Conservation (phyloP, 1,284 basidiomycete species). For the Coniophora puteana region DNA sequence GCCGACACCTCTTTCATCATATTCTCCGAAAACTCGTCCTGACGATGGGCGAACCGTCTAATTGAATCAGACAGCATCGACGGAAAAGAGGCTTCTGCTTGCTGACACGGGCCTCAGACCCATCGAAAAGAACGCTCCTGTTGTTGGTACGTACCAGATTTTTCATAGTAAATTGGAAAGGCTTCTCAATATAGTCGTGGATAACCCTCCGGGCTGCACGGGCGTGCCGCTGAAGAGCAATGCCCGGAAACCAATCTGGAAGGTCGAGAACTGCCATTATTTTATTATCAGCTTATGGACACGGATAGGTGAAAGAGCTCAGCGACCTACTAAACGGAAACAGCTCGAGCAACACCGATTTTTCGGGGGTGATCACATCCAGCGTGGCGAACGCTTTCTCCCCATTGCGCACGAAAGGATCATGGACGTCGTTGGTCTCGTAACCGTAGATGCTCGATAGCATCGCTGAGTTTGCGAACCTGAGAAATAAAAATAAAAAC, state of each 20-base stretch:
- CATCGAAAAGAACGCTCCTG: no score
- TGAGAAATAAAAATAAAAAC: neutral
- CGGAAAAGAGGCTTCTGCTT: neutral
- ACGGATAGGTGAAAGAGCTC: no score
- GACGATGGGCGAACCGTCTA: neutral
- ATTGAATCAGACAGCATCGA: neutral
- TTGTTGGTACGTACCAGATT: slow-evolving; percentile 3
- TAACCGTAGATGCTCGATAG: neutral
- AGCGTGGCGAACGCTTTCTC: no score
- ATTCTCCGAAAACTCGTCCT: neutral
- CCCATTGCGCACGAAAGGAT: neutral
- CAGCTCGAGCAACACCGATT: no score
- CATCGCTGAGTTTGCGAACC: neutral
- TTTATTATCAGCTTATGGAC: no score
- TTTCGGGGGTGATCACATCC: no score
- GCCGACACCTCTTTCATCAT: neutral
- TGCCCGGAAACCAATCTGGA: slow-evolving; percentile 19
- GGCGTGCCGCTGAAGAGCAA: slow-evolving; percentile 17
- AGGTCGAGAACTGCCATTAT: slow-evolving; percentile 10
- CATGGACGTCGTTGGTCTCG: neutral
- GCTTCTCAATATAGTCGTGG: slow-evolving; percentile 8
- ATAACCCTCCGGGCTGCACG: slow-evolving; percentile 1
- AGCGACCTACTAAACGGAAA: neutral
- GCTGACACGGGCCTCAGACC: no score
- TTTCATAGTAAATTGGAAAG: slow-evolving; percentile 14